A percentile compares a stretch with the other conserved stretches of the same genome.
phyloP scores from a whole-genome alignment of 2,329 filamentous ascomycete genomes.

The Magnaporthiopsis rhizophila region DNA sequence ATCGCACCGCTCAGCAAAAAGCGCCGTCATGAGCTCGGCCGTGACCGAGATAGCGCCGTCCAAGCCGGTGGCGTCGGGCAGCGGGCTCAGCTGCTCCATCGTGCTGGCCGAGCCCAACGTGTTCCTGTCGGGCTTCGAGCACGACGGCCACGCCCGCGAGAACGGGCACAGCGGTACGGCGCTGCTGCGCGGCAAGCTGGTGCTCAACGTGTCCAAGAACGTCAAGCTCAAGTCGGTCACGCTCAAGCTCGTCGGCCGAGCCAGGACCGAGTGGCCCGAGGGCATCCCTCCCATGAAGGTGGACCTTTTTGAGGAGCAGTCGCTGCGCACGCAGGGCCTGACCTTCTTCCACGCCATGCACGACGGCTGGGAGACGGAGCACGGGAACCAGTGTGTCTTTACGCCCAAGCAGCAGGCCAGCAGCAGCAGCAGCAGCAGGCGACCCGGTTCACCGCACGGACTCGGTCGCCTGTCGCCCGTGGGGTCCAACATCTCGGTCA shows the following conservation, averaged over 20 bases:
- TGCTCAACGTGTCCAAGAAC: constrained; percentile 76
- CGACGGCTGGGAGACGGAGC: constrained; percentile 51
- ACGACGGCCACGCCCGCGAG: constrained; percentile 47
- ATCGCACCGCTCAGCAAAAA: constrained; percentile 43
- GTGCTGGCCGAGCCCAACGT: constrained; percentile 71
- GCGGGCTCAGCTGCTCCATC: constrained; percentile 67
- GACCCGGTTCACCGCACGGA: constrained; percentile 11
- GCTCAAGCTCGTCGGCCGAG: constrained; percentile 76
- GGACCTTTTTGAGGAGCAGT: constrained; percentile 76
- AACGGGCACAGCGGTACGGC: constrained; percentile 61
- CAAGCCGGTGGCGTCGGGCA: constrained; percentile 74
- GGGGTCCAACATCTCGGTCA: constrained; percentile 22
- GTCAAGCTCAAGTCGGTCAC: constrained; percentile 90
- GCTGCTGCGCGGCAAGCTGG: constrained; percentile 76
- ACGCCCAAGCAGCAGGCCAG: constrained; percentile 26
- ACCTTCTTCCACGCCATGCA: constrained; percentile 84
- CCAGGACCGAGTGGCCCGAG: constrained; percentile 93
- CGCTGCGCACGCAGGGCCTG: constrained; percentile 77
- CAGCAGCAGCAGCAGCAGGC: constrained; percentile 23
- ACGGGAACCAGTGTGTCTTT: constrained; percentile 56
- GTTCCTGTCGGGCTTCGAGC: constrained; percentile 72
- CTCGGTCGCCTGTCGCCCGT: constrained; percentile 6
- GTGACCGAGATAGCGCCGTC: constrained; percentile 40
- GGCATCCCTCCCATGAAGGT: constrained; percentile 83
- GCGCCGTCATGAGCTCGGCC: constrained; percentile 34